Base-by-base conservation (phyloP, 2,329 filamentous ascomycete species). In the Colletotrichum echinochloae region DNA sequence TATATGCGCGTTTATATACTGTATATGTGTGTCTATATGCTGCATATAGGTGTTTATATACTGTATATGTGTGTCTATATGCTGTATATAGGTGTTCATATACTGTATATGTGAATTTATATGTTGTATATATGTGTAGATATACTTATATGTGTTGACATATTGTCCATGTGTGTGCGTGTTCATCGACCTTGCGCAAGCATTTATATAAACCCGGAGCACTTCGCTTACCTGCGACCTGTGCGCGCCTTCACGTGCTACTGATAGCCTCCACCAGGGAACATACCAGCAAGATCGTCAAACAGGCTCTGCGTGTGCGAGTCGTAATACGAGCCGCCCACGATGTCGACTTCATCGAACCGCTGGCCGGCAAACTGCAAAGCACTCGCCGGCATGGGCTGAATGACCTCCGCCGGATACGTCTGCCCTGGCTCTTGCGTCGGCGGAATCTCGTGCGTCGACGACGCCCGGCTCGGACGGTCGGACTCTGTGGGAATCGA, bases 401-500 rank as follows among this genome's bases (percentile, higher is more conserved):
- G 65, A 7, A 51, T 37, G 18, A 52, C 44, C 14, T 68, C 66
- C 26, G 18, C 37, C 37, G 41, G 6, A 9, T 46, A 46, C 37
- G 48, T 18, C 52, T 20, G 65, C 16, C 6, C 12, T 2, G 33
- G 12, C 6, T 44, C 44, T 2, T 65, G 51, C 2, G 6, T 9
- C 20, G 41, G n/a, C 14, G 39, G 35, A 3, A 14, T 41, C 18
- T 26, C 51, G 28, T 48, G 30, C 18, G 39, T 46, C n/a, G 52
- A 41, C 7, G 60, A 64, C 5, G 41, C 41, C n/a, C 60, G 60
- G 23, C 65, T 68, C 30, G 57, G 61, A 20, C 16, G 9, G 14
- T 62, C 52, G 1, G 67, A 71, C 26, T 71, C 56, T 26, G 63
- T 60, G 1, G 63, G 54, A 16, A 51, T 14, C 39, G 54, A 70